A percentile compares a stretch with the other conserved stretches of the same genome.
Conservation (phyloP, 2,329 filamentous ascomycete genomes). For the Pseudohalonectria lignicola region DNA sequence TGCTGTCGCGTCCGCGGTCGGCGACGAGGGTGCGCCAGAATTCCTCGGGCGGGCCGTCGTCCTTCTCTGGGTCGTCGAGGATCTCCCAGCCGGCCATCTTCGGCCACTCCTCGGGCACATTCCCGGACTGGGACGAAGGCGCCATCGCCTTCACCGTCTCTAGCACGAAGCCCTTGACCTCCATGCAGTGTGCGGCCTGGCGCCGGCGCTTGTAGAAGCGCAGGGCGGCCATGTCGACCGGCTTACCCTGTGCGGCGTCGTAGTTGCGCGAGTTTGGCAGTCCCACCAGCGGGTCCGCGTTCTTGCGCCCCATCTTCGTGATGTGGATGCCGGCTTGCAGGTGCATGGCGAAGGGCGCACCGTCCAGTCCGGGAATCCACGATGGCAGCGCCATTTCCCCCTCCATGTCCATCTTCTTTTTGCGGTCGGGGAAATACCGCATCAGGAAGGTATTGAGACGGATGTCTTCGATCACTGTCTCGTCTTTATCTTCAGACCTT, state of each 20-base stretch:
- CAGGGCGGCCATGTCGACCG: conserved; percentile 9
- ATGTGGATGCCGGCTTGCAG: conserved; percentile 4
- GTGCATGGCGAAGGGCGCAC: not conserved
- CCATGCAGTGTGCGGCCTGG: conserved; percentile 17
- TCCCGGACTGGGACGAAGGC: conserved; percentile 9
- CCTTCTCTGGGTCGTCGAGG: not conserved
- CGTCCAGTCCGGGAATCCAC: conserved; percentile 13
- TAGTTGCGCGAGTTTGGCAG: conserved; percentile 17
- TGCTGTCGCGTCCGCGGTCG: conserved; percentile 12
- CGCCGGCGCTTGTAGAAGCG: conserved; percentile 13
- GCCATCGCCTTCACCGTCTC: conserved; percentile 10
- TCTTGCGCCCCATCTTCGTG: conserved; percentile 16
- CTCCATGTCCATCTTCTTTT: not conserved
- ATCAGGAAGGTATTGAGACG: not conserved
- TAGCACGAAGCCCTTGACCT: conserved; percentile 18
- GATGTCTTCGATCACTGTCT: not conserved
- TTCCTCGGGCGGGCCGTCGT: conserved; percentile 10
- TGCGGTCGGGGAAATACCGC: not conserved
- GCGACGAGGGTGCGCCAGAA: conserved; percentile 16
- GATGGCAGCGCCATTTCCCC: conserved; percentile 14
- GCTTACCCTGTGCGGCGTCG: conserved; percentile 14
- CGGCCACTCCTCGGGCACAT: conserved; percentile 13
- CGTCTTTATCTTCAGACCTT: too few species aligned
- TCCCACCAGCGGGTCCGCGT: conserved; percentile 24
- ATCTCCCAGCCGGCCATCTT: conserved; percentile 10